Evolutionary conservation across 306 rosid genomes (phyloP), one percentile per base, ranked within the genome.

Genomic region (Dalbergia cochinchinensis): DNA sequence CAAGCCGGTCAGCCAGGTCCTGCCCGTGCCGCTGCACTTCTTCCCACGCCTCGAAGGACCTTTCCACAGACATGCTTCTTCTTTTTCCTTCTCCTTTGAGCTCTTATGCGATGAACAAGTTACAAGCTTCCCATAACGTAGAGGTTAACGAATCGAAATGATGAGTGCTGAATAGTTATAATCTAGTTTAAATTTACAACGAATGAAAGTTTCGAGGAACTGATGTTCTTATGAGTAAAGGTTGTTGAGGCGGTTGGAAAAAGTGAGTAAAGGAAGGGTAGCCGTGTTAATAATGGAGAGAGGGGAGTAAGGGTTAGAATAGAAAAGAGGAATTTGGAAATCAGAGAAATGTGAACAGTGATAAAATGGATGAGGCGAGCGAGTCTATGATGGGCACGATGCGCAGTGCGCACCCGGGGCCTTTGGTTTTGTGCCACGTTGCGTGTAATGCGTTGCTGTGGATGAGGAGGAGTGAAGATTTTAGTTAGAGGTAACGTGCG

Each of bases 1-100:
- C 89, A 48, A 95, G 90, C 50, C 99, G 90, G 80, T 91, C 99
- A 63, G 99, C 99, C 16, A 95, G 63, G 90, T 95, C 99, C 86
- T 84, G 99, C 22, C 99, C 97, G 55, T 95, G 98, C 15, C 99
- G 89, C 71, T 95, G 99, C 65, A 95, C 94, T 84, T 95, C 99
- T 83, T 95, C 99, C 99, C 99, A 95, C 7, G 98, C 94, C 50
- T 95, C 97, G 14, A 95, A 91, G 35, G 99, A 88, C 81, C 98
- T 88, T 79, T 95, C 99, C 4, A 90, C 92, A 65, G 98, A 91
- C 99, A 94, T 89, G 26, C 4, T 54, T 8, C 7, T 31, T 70
- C 68, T 71, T 44, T 9, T 67, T 68, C 16, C 57, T 71, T 44
- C 74, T 68, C 12, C 57, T 71, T 34, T 9, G 20, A n/a, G 41